Evolutionary conservation across 2,329 filamentous ascomycete species (phyloP).

Genomic region (Scytalidium sp.): DNA sequence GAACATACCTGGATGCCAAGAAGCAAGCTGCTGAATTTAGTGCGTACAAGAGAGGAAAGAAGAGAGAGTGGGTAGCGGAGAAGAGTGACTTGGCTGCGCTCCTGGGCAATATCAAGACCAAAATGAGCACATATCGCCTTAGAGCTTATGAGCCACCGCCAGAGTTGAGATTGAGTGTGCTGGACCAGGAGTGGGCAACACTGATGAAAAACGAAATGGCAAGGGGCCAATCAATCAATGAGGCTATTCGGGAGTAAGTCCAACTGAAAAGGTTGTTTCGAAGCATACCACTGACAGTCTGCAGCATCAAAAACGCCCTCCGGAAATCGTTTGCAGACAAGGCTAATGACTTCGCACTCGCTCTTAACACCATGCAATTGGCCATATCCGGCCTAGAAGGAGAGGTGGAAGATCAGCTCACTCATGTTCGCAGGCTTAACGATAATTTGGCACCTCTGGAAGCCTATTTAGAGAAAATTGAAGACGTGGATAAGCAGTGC

Average conservation of each 20-base stretch:
- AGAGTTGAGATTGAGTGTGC: conserved; percentile 75
- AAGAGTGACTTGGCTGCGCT: conserved; percentile 93
- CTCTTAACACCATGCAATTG: conserved; percentile 89
- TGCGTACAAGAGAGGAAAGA: conserved; percentile 85
- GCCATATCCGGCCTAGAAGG: conserved; percentile 97
- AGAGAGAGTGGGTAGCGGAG: conserved; percentile 95
- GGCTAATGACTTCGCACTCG: conserved; percentile 95
- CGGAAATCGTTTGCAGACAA: conserved; percentile 94
- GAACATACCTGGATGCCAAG: conserved; percentile 91
- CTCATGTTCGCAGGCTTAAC: conserved; percentile 81
- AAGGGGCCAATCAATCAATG: conserved; percentile 91
- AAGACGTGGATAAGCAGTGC: conserved; percentile 81
- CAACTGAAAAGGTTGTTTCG: conserved; percentile 8
- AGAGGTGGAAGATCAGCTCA: conserved; percentile 90
- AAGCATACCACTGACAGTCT: conserved; percentile 25
- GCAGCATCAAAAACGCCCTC: conserved; percentile 88
- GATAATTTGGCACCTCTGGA: conserved; percentile 87
- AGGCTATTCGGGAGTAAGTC: conserved; percentile 87
- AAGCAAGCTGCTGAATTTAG: conserved; percentile 78
- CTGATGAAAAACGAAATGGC: conserved; percentile 82
- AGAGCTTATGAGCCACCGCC: conserved; percentile 86
- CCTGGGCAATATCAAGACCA: conserved; percentile 97
- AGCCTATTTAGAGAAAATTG: conserved; percentile 85
- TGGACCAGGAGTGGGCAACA: conserved; percentile 78
- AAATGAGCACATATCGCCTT: conserved; percentile 90